phyloP scores from a whole-genome alignment of 139 green algal genomes.

The Eudorina sp. region DNA sequence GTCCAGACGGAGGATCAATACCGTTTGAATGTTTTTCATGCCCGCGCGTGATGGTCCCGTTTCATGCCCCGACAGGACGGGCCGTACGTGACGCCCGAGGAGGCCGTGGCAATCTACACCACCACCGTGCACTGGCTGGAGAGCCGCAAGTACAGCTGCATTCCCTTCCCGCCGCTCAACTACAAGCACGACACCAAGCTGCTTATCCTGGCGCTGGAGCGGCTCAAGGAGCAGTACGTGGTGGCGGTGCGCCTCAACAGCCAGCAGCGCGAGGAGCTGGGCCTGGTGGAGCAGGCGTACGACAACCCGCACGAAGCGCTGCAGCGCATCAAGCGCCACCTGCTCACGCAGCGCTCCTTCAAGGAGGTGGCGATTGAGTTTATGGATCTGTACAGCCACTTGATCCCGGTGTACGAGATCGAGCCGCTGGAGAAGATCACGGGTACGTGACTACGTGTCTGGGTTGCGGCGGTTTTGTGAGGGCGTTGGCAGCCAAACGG shows the following conservation, averaged over 20 bases:
- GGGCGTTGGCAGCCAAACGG: neutral
- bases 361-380: conserved; percentile 99
- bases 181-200: conserved; percentile 99
- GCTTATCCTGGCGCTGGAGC: conserved; percentile 98
- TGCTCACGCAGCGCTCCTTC: conserved; percentile 97
- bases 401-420: conserved; percentile 99
- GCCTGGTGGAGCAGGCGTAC: conserved; percentile 99
- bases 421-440: conserved; percentile 99
- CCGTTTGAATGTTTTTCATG: no score
- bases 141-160: conserved; percentile 96
- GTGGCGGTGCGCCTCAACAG: conserved; percentile 96
- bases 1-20: no score
- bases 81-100: conserved; percentile 93
- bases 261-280: conserved; percentile 97
- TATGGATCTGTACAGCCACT: conserved; percentile 98
- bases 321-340: conserved; percentile 98
- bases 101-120: conserved; percentile 98
- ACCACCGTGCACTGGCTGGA: conserved; percentile 99
- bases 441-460: no score
- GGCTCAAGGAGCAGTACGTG: conserved; percentile 99
- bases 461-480: neutral
- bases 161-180: conserved; percentile 98
- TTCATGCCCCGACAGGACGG: conserved; percentile 66
- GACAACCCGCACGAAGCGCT: conserved; percentile 99
- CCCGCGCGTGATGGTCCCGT: no score